A percentile compares a stretch with the other conserved stretches of the same genome.
phyloP scores from a whole-genome alignment of 2,329 filamentous ascomycete species.

The Epichloe amarillans region DNA sequence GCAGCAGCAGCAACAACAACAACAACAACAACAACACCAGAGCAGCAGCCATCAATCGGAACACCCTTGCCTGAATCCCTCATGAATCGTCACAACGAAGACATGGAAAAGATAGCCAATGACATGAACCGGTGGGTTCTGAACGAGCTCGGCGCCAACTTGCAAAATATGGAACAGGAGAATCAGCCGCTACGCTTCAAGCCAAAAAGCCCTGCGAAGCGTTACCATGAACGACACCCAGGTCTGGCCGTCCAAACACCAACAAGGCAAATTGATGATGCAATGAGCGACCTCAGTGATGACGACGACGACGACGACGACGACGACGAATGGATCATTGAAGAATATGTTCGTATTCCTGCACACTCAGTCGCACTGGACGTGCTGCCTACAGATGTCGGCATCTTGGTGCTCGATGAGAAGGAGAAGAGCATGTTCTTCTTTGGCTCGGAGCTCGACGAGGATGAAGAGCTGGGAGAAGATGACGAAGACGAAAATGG shows the following conservation, averaged over 20 bases:
- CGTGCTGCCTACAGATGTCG: constrained; percentile 36
- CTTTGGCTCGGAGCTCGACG: constrained; percentile 44
- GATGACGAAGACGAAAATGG: constrained; percentile 56
- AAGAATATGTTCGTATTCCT: constrained; percentile 50
- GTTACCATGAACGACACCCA: constrained; percentile 44
- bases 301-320: constrained; percentile 29
- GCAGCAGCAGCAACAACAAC: constrained; percentile 3
- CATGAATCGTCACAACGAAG: constrained; percentile 22
- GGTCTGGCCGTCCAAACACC: constrained; percentile 12
- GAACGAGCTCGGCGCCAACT: constrained; percentile 40
- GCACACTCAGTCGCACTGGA: constrained; percentile 33
- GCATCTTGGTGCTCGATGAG: constrained; percentile 41
- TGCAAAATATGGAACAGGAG: constrained; percentile 33
- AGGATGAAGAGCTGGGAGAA: constrained; percentile 44
- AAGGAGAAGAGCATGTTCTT: constrained; percentile 48
- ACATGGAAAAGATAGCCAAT: constrained; percentile 36
- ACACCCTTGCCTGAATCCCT: constrained; percentile 21
- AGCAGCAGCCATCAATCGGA: constrained; percentile 9
- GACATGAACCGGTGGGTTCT: constrained; percentile 48
- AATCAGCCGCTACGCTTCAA: constrained; percentile 31
- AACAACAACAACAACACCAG: not conserved
- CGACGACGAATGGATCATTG: constrained; percentile 48
- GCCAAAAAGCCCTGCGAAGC: constrained; percentile 40
- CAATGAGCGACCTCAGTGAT: constrained; percentile 26
- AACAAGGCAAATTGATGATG: constrained; percentile 14